Evolutionary conservation across 2,329 filamentous ascomycete genomes (phyloP), one percentile per base, ranked within the genome.

Genomic region (Stromatinia cepivora): DNA sequence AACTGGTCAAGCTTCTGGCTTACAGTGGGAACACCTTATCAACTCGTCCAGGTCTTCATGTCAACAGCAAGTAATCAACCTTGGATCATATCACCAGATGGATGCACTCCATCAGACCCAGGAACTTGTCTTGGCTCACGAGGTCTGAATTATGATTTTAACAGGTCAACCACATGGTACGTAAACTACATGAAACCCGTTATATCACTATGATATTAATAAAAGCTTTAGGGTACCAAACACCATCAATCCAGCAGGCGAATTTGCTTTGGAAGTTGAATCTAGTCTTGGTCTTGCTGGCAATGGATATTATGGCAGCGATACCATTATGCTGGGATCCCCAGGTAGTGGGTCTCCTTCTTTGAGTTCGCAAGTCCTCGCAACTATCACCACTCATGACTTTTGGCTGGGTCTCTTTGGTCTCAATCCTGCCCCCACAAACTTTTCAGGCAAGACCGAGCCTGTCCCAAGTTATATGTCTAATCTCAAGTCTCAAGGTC

Each of bases 1-100:
- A 84, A 84, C 70, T 93, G 91, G 91, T 92, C 89, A 20, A 86
- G 88, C 11, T 88, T 92, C 73, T 82, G 81, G 22, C 81, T 93
- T 69, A 84, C 80, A 75, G 82, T 67, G 34, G 68, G 68, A 45
- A 67, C 63, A 61, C 68, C 63, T 66, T 10, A 22, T 59, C 46
- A 48, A 20, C 31, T 17, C 17, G 31, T 67, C 17, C 17, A 61
- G 34, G 79, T 81, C 4, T 75, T 81, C 17, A 75, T 81, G 13
- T 81, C 80, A 39, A 82, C 81, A 25, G 78, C 81, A 1, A 73
- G 70, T 52, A 75, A 75, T 54, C 74, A 76, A 52, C 74, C 74
- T 15, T 72, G 72, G 69, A 70, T 75, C 3, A 70, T 76, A 13
- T 56, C 73, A n/a, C 70, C 72, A 36, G 65, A 74, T 57, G 75